Base-by-base conservation (phyloP, 106 monocot species). In the Apostasia ramifera region DNA sequence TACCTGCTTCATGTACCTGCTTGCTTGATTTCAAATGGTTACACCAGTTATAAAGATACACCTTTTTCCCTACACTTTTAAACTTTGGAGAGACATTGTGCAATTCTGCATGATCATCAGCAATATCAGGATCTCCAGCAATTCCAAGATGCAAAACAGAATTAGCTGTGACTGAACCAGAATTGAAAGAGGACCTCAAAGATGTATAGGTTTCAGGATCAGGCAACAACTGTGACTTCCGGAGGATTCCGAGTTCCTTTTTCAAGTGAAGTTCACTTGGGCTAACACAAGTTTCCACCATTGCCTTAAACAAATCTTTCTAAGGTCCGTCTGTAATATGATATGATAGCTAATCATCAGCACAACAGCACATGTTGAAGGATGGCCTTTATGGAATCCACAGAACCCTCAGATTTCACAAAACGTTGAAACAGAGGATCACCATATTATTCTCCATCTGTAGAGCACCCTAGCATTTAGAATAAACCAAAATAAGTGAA, bases 221-320 rank as follows among this genome's bases (percentile, higher is more conserved):
- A 61, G 83, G 85, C 47, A 94, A 71, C 52, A 75, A 77, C 3
- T 88, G 87, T 53, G 91, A 76, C 67, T 88, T 94, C 9, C 78
- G 72, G 40, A 90, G 74, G 45, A 72, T 83, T 12, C 75, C 81
- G 55, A 94, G 88, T 76, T 91, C 88, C 73, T 88, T 94, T 61
- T 84, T 94, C 74, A 94, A 78, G 71, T 91, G 94, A 73, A 94
- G 91, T 71, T 86, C 83, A 79, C 94, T 94, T 43, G 94, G 88
- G n/a, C 85, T 81, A 49, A 78, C 78, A 57, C 46, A 79, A 5
- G 70, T 77, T 77, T 87, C 88, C 53, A 81, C 78, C 94, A 89
- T 94, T 70, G 50, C 26, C 26, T 26, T 26, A 26, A 26, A 26
- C 26, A 26, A 26, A 26, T 26, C 26, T 26, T 26, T 26, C 0